Conservation (phyloP, 2,329 filamentous ascomycete species). For the Neonectria punicea region DNA sequence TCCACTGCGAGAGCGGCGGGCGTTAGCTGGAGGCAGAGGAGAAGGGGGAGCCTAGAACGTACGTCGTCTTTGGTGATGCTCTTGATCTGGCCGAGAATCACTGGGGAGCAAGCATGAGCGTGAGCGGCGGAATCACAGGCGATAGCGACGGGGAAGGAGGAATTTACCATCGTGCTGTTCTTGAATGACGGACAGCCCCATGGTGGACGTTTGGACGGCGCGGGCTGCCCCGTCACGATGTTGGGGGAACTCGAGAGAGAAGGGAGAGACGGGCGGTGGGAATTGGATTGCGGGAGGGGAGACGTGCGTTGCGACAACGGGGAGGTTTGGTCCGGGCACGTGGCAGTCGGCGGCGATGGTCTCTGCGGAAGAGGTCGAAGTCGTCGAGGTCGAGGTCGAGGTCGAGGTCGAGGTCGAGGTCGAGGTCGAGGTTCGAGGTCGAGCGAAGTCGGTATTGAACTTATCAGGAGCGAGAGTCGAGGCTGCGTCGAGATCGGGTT, state of each 20-base stretch:
- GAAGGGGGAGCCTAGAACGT: slow-evolving; percentile 46
- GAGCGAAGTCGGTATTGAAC: background rate
- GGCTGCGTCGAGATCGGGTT: slow-evolving; percentile 9
- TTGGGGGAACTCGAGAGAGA: slow-evolving; percentile 22
- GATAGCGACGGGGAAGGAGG: background rate
- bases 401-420: too few relatives aligned
- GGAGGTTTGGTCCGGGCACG: slow-evolving; percentile 5
- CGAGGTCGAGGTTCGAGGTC: background rate
- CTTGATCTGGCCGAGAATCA: slow-evolving; percentile 66
- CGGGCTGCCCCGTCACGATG: slow-evolving; percentile 42
- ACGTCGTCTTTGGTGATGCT: slow-evolving; percentile 85
- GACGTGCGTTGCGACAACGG: slow-evolving; percentile 11
- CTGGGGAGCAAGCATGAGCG: slow-evolving; percentile 38
- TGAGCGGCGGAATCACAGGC: slow-evolving; percentile 12
- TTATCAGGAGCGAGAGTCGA: background rate
- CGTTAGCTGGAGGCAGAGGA: slow-evolving; percentile 18
- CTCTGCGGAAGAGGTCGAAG: background rate
- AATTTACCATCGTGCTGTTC: slow-evolving; percentile 71
- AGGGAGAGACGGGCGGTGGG: slow-evolving; percentile 8
- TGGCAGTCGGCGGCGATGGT: background rate
- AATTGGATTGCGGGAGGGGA: slow-evolving; percentile 5
- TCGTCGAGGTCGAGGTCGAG: too few relatives aligned
- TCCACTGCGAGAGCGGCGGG: slow-evolving; percentile 74
- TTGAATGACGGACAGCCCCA: slow-evolving; percentile 87
- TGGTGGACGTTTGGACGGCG: slow-evolving; percentile 59